Evolutionary conservation across 768 basidiomycete species (phyloP).

Genomic region (Amanita thiersii): DNA sequence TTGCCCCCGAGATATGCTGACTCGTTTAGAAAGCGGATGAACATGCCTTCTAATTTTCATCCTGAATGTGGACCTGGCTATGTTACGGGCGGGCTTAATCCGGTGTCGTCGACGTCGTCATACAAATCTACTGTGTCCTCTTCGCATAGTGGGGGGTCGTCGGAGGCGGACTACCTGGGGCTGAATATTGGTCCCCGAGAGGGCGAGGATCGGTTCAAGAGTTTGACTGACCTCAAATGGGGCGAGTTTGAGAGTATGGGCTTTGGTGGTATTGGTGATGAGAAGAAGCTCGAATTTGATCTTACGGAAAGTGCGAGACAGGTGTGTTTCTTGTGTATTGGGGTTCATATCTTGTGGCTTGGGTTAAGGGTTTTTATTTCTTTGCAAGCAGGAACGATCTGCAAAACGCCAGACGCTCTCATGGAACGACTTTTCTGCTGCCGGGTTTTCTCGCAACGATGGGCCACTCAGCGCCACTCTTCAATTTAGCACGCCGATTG

Average conservation of each 20-base stretch:
- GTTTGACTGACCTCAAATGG: constrained; percentile 83
- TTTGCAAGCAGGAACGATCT: constrained; percentile 48
- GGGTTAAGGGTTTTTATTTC: constrained; percentile 4
- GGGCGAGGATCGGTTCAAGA: constrained; percentile 68
- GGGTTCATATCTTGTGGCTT: constrained; percentile 1
- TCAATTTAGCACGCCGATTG: constrained; percentile 56
- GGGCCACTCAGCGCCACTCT: constrained; percentile 73
- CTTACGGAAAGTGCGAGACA: constrained; percentile 80
- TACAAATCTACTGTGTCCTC: constrained; percentile 28
- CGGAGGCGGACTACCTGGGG: constrained; percentile 31
- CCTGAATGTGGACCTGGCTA: constrained; percentile 36
- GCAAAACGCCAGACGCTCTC: constrained; percentile 78
- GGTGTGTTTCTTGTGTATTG: constrained; percentile 22
- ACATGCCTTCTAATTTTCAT: constrained; percentile 51
- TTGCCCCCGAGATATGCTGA: constrained; percentile 67
- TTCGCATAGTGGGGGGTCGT: constrained; percentile 15
- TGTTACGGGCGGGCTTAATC: constrained; percentile 19
- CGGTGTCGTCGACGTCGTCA: constrained; percentile 33
- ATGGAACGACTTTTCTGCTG: constrained; percentile 83
- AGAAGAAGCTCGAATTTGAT: constrained; percentile 87
- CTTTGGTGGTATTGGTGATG: constrained; percentile 50
- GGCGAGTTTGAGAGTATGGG: constrained; percentile 85
- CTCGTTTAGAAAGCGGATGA: constrained; percentile 68
- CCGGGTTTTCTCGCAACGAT: constrained; percentile 79
- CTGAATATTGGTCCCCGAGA: constrained; percentile 23